Evolutionary conservation across 2,329 filamentous ascomycete species (phyloP).

Genomic region (Plenodomus biglobosus): DNA sequence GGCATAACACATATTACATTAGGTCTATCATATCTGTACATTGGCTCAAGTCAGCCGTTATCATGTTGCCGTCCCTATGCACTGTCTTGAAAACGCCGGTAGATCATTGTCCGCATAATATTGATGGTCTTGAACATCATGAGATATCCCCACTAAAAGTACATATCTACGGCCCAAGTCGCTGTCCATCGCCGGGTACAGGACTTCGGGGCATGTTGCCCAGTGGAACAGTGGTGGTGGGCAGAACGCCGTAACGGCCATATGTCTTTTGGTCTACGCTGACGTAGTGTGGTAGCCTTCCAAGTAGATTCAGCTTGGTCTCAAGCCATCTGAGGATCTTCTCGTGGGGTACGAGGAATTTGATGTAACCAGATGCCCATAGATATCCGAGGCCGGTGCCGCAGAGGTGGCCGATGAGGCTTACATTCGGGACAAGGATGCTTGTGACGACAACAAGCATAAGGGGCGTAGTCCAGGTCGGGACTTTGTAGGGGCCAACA

Average conservation of each 20-base stretch:
- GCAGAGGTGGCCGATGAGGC: constrained; percentile 82
- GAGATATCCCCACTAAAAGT: not conserved
- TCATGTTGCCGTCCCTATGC: not conserved
- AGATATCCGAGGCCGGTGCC: constrained; percentile 83
- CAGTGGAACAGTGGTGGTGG: constrained; percentile 44
- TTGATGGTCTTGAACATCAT: not conserved
- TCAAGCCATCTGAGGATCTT: constrained; percentile 86
- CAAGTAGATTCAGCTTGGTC: constrained; percentile 80
- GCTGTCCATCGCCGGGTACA: constrained; percentile 25
- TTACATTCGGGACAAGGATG: constrained; percentile 77
- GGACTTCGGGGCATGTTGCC: constrained; percentile 31
- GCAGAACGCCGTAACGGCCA: constrained; percentile 86
- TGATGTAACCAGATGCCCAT: constrained; percentile 85
- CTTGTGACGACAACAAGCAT: constrained; percentile 72
- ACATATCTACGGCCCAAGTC: constrained; percentile 27
- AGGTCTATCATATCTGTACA: constrained; percentile 9
- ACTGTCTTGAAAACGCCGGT: not conserved
- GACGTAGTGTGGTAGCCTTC: constrained; percentile 84
- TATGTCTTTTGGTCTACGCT: constrained; percentile 96
- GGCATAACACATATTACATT: constrained; percentile 8
- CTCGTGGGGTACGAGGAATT: constrained; percentile 86
- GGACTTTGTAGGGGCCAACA: constrained; percentile 68
- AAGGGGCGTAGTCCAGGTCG: constrained; percentile 91
- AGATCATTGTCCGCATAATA: not conserved
- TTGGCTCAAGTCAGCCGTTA: not conserved